Base-by-base conservation (phyloP, 495 filamentous ascomycete species). In the Xylaria scruposa region DNA sequence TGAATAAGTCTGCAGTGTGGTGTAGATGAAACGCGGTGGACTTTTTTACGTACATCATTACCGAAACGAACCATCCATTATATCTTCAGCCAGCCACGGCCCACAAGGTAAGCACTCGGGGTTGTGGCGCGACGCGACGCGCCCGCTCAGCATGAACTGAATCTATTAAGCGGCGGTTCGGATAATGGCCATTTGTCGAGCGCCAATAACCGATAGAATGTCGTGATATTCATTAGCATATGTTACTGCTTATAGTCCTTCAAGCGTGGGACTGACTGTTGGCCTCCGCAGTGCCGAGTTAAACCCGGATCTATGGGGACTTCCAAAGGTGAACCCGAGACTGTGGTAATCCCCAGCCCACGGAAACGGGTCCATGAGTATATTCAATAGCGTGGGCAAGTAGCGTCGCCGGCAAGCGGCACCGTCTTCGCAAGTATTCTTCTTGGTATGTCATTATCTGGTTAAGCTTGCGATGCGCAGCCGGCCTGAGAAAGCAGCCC, bases 51-150 rank as follows among this genome's bases (percentile, higher is more conserved):
- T 60, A 21, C 58, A 60, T 60, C 58, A 38, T 60, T 60, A 33
- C 58, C 58, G 33, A 60, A 60, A 60, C 3, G 58, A 40, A 60
- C 58, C 29, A 36, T 29, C 56, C 33, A 60, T 42, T 21, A 44
- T 44, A n/a, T 44, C 38, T 13, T 63, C 60, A 63, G 60, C 60
- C 38, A 63, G 60, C 60, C 60, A 63, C 60, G 6, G 38, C 36
- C 60, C 38, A 62, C 59, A 63, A 63, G 38, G 38, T 63, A 63
- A 63, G 60, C 60, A 29, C 19, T 62, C 10, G 8, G 38, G 38
- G 5, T 44, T 44, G 15, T 63, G 21, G 60, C 60, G 60, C n/a
- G 38, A 26, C 36, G 38, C 60, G 60, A 26, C 21, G 33, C 59
- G 59, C 59, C 38, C 9, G 38, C 59, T 62, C 21, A 42, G n/a